Evolutionary conservation across 345 rosid genomes (phyloP).

Genomic region (Eucalyptus camaldulensis): DNA sequence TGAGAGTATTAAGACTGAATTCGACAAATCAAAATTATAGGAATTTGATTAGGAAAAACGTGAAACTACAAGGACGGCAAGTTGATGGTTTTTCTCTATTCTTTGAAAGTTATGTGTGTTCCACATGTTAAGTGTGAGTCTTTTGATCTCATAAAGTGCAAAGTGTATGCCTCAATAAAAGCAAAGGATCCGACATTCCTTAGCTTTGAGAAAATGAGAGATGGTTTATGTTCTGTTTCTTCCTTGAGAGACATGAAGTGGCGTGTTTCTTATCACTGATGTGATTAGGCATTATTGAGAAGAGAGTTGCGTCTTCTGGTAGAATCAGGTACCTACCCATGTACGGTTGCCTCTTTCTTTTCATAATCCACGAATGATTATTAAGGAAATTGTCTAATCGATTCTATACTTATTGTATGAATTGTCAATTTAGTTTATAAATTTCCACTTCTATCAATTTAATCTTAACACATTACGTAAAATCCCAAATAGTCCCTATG

Average conservation of each 20-base stretch:
- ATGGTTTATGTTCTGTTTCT: background rate
- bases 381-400: background rate
- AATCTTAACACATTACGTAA: accelerated
- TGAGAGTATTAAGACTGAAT: background rate
- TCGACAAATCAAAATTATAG: background rate
- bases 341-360: background rate
- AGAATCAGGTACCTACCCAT: background rate
- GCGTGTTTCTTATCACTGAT: background rate
- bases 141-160: background rate
- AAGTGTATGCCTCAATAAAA: background rate
- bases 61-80: background rate
- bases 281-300: background rate
- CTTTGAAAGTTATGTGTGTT: background rate
- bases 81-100: background rate
- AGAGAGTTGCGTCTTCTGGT: background rate
- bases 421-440: background rate
- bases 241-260: background rate
- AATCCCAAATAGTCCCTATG: background rate
- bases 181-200: background rate
- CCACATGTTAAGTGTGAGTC: background rate
- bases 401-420: background rate
- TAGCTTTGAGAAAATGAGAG: too few relatives aligned
- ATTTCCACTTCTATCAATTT: background rate
- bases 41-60: background rate
- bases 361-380: background rate